Evolutionary conservation across 257 asterid species (phyloP), one percentile per base, ranked within the genome.

Genomic region (Voacanga thouarsii): DNA sequence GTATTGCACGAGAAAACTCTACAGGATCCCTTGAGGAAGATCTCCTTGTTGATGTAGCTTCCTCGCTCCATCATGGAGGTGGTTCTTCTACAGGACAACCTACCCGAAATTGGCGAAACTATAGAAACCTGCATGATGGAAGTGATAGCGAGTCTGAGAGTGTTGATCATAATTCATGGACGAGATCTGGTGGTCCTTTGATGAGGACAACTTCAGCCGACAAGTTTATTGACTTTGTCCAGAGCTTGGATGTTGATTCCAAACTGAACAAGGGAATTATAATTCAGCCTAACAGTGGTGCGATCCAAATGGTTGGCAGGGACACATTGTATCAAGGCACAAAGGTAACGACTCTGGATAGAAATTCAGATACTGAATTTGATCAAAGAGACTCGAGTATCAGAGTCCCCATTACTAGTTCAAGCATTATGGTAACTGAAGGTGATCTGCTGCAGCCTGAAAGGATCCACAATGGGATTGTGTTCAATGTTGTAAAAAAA

Each of bases 141-240:
- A 91, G 97, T 53, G 98, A 93, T 24, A 89, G 97, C 63, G 99
- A 96, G 75, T 85, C 98, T 0, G 99, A 96, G 83, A 83, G 81
- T 43, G 86, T 77, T 1, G 98, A 92, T 61, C 84, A 80, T 71
- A 84, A 64, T 73, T 85, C 97, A 1, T 96, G 99, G 99, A 96
- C 99, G 0, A 86, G 94, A 77, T 86, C 97, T 1, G 99, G 99
- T n/a, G 99, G 99, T 39, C 99, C 98, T 0, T 78, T 96, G 89
- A 96, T 96, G 99, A 89, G 99, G 85, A 93, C 98, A 0, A 90
- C 96, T 53, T 96, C 99, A 0, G 92, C 99, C 0, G 98, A 96
- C 78, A 81, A 85, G 74, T 92, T 96, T 56, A 84, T 96, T 28
- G 94, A 96, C 85, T 93, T 83, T 74, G 93, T 95, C 18, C 97